Evolutionary conservation across 345 rosid species (phyloP).

Genomic region (Salix koriyanagi): DNA sequence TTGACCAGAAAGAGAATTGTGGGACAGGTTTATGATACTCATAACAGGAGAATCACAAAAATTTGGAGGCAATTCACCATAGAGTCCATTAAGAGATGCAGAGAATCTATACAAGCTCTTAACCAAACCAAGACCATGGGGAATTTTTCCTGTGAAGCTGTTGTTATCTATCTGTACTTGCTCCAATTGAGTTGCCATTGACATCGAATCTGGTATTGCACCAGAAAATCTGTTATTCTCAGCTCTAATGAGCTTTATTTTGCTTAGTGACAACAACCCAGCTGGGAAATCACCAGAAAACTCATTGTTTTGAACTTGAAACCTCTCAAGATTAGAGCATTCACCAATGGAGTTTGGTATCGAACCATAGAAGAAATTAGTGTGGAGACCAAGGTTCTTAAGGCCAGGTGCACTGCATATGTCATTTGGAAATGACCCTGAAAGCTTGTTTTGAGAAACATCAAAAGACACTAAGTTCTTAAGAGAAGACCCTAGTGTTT

Average conservation of each 20-base stretch:
- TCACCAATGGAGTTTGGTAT: conserved; percentile 50
- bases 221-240: conserved; percentile 79
- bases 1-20: conserved; percentile 60
- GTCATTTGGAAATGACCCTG: conserved; percentile 67
- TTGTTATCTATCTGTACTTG: conserved; percentile 91
- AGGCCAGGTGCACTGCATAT: conserved; percentile 62
- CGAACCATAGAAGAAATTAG: conserved; percentile 64
- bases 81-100: conserved; percentile 61
- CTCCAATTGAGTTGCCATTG: conserved; percentile 68
- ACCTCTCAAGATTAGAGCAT: conserved; percentile 71
- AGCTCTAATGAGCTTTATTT: conserved; percentile 69
- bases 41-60: conserved; percentile 87
- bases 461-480: conserved; percentile 69
- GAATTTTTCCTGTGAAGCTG: conserved; percentile 60
- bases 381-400: conserved; percentile 56
- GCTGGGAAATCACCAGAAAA: conserved; percentile 75
- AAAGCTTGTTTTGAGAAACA: conserved; percentile 70
- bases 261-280: conserved; percentile 63
- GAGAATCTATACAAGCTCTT: conserved; percentile 87
- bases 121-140: conserved; percentile 65
- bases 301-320: conserved; percentile 80
- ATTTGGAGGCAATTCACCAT: conserved; percentile 65
- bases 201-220: conserved; percentile 52
- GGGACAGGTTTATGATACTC: conserved; percentile 82
- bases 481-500: conserved; percentile 48